Evolutionary conservation across 176 grass and related monocot species (phyloP), one percentile per base, ranked within the genome.

Genomic region (Eleusine indica): DNA sequence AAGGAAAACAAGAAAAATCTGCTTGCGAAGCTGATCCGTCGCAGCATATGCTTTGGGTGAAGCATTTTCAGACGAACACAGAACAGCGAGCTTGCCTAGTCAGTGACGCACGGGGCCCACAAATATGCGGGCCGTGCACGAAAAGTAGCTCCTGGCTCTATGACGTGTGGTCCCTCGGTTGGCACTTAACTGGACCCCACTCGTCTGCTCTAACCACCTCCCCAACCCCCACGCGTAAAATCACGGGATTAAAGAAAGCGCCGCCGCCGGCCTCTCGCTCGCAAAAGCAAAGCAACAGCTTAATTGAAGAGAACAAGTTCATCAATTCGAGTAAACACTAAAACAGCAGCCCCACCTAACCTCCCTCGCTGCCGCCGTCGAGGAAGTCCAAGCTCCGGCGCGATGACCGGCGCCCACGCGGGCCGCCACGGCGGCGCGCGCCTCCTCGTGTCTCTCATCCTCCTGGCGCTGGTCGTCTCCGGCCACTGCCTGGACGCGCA

Each of bases 401-500:
- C 52, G 63, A 90, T 90, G 89, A 43, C 15, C 13, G 53, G 16
- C 35, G 66, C 17, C n/a, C 16, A 18, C 38, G 44, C 61, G 37
- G 67, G n/a, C 67, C 37, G 38, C 38, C 32, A 25, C 12, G 53
- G 61, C 22, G 84, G 56, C n/a, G 52, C 43, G 51, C 35, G 84
- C 63, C 84, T 90, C 42, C 78, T 89, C 3, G 44, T 37, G 0
- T 77, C 43, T 29, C 13, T 76, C 5, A 37, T 94, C 32, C 56
- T 92, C 4, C 73, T 87, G 29, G 80, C 84, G 56, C 76, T 97
- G n/a, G 49, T 90, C 48, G 67, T 77, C 2, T 97, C 91, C 1
- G 85, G 52, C 6, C 94, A 92, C 62, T 94, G 87, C 87, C 68
- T 93, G 7, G 87, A 89, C 71, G 69, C 51, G 72, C 83, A 76